A percentile compares a stretch with the other conserved stretches of the same genome.
These are phyloP conservation scores for Alternaria sp. DNA, from an alignment of 2,329 filamentous ascomycete species.

Conservation along the genomic window DNA sequence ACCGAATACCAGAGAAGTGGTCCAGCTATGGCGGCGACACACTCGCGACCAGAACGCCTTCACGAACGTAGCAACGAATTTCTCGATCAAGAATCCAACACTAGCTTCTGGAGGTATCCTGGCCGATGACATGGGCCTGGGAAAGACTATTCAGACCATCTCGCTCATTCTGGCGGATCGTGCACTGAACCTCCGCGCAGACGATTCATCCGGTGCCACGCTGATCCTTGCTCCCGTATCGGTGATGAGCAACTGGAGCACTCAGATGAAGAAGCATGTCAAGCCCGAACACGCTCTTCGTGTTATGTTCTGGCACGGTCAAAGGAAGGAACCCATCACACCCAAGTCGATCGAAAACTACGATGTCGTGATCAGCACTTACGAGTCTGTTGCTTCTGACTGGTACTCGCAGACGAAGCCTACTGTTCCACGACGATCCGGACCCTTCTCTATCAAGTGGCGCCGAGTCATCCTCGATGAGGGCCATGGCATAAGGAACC, in stretches of 20 bases:
- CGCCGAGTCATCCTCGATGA: constrained; percentile 63
- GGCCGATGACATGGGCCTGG: constrained; percentile 91
- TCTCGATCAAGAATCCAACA: constrained; percentile 64
- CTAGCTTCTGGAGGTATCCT: constrained; percentile 83
- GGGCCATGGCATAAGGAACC: constrained; percentile 76
- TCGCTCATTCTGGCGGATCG: constrained; percentile 72
- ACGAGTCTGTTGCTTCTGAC: constrained; percentile 76
- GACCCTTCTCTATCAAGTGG: constrained; percentile 72
- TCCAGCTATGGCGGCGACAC: constrained; percentile 78
- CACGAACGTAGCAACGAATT: constrained; percentile 75
- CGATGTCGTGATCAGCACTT: constrained; percentile 83
- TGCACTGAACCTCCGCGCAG: constrained; percentile 27
- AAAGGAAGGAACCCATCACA: constrained; percentile 58
- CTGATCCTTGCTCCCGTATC: constrained; percentile 82
- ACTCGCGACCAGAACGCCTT: constrained; percentile 53
- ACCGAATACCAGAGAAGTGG: constrained; percentile 63
- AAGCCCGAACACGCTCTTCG: constrained; percentile 66
- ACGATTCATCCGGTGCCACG: constrained; percentile 60
- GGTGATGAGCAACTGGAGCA: constrained; percentile 90
- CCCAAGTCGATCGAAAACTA: constrained; percentile 66
- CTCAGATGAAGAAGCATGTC: constrained; percentile 77
- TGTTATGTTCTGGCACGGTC: constrained; percentile 77
- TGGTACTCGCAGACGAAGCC: constrained; percentile 58
- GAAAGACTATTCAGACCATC: constrained; percentile 87
- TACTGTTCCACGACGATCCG: constrained; percentile 33